phyloP scores from a whole-genome alignment of 148 eudicot species.

The Simmondsia chinensis region DNA sequence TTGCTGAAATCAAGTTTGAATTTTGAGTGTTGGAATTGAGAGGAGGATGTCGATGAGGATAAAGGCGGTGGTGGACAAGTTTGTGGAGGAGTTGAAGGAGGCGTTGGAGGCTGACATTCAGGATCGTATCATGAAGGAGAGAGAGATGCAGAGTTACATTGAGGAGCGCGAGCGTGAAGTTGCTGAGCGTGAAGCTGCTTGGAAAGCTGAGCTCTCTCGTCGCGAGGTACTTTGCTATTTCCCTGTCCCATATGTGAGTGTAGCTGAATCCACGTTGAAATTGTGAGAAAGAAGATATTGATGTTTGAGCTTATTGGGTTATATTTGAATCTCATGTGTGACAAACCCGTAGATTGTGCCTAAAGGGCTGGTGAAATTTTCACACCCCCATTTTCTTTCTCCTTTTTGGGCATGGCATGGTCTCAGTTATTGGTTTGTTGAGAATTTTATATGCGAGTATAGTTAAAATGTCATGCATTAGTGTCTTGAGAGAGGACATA shows the following conservation, averaged over 20 bases:
- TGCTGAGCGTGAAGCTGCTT: conserved; percentile 97
- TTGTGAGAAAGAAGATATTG: too few relatives aligned
- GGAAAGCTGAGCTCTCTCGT: conserved; percentile 99
- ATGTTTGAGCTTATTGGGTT: too few relatives aligned
- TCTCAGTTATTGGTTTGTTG: too few relatives aligned
- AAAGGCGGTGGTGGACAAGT: conserved; percentile 87
- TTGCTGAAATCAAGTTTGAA: not conserved
- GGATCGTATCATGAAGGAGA: conserved; percentile 93
- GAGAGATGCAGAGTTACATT: conserved; percentile 98
- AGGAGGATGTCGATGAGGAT: conserved; percentile 64
- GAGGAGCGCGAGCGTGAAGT: conserved; percentile 93
- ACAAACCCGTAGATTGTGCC: too few relatives aligned
- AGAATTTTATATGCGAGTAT: too few relatives aligned
- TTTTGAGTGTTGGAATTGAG: not conserved
- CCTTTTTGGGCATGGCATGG: too few relatives aligned
- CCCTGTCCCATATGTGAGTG: not conserved
- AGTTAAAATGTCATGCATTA: too few relatives aligned
- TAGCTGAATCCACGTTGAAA: too few relatives aligned
- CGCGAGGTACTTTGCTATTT: conserved; percentile 54
- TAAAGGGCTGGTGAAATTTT: too few relatives aligned
- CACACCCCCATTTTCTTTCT: too few relatives aligned
- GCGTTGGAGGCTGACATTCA: conserved; percentile 92
- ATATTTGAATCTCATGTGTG: too few relatives aligned
- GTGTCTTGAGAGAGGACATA: too few relatives aligned
- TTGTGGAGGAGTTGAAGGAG: conserved; percentile 88